phyloP scores from a whole-genome alignment of 495 filamentous ascomycete species.

The Penicillium odoratum region DNA sequence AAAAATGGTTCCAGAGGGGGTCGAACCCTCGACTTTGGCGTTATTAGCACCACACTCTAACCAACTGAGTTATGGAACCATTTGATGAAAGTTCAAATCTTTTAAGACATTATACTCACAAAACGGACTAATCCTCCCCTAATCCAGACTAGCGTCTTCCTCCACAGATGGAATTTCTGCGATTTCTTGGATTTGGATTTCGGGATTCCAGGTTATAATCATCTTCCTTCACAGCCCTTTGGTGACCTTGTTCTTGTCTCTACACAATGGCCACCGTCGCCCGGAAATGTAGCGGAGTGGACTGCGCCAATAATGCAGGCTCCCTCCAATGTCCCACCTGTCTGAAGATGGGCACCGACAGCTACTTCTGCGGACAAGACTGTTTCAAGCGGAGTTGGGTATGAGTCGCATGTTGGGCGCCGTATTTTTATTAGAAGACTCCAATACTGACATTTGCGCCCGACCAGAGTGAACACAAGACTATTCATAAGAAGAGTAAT shows the following conservation, averaged over 20 bases:
- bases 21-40: conserved; percentile 35
- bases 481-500: conserved; percentile 82
- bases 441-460: conserved; percentile 15
- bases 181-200: neutral
- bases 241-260: neutral
- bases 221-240: neutral
- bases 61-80: conserved; percentile 37
- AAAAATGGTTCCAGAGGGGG: neutral
- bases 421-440: conserved; percentile 4
- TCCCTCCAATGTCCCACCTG: conserved; percentile 92
- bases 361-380: conserved; percentile 96
- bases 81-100: no score
- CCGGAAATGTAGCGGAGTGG: conserved; percentile 75
- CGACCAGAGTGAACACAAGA: conserved; percentile 77
- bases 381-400: conserved; percentile 99
- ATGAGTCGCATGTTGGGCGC: conserved; percentile 35
- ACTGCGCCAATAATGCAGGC: conserved; percentile 82
- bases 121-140: neutral
- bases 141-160: conserved; percentile 3
- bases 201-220: neutral
- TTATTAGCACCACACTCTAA: conserved; percentile 42
- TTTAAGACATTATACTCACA: no score
- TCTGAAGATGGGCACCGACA: conserved; percentile 83
- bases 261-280: conserved; percentile 28
- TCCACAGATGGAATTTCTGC: conserved; percentile 8